Base-by-base conservation (phyloP, 2,329 filamentous ascomycete genomes). In the Fusarium luffae region DNA sequence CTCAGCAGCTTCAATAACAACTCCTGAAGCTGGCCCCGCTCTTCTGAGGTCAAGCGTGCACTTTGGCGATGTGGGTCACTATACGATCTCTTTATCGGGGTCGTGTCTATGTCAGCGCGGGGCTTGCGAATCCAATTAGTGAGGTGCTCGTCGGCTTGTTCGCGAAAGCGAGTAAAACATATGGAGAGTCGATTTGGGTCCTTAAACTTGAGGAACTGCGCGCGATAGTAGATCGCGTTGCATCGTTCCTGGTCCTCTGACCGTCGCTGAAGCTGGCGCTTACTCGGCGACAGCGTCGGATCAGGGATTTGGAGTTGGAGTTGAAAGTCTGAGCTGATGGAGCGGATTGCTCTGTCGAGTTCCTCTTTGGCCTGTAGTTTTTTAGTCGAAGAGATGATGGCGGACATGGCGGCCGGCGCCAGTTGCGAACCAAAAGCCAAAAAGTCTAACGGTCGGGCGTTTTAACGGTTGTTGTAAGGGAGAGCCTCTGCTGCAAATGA, bases 241-340 rank as follows among this genome's bases (percentile, higher is more conserved):
- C 62, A 57, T 4, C 72, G 68, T 3, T 63, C 62, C 40, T 77
- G 69, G 9, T 76, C 73, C 34, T 72, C 72, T 11, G 66, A 71
- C 21, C 59, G 70, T 23, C 32, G 60, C 46, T 60, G 67, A 37
- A 62, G 64, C 28, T 63, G 69, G 21, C 63, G 68, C 51, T 73
- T 73, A 44, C 63, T 72, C n/a, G 75, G 77, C 27, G 75, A 75
- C n/a, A 75, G 54, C 3, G 52, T 70, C 9, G 64, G 48, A 54
- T 75, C 72, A 5, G 74, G 74, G 19, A 69, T 60, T 19, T 57
- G 44, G 16, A 79, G 72, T 16, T 67, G 57, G 5, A 79, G 68
- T 12, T 60, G 62, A 49, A 74, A 79, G 34, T 73, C 68, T 28
- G 58, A 59, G 48, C 75, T 78, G 25, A 79, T 66, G 1, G 70